Conservation (phyloP, 2,329 filamentous ascomycete genomes). For the Drechslerella dactyloides region DNA sequence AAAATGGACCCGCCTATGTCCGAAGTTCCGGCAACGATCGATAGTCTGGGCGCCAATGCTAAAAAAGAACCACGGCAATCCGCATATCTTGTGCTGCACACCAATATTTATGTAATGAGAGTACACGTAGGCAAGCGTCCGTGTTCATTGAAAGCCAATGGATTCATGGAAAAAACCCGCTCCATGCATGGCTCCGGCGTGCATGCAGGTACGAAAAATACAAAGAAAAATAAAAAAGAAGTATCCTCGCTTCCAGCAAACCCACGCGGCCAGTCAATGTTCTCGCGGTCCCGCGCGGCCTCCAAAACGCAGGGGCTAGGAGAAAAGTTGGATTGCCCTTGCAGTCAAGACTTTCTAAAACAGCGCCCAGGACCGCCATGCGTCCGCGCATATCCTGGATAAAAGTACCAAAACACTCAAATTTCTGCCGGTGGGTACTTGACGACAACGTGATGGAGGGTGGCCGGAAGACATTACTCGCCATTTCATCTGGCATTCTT, state of each 20-base stretch:
- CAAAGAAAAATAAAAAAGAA: background rate
- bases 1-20: too few species aligned
- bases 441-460: background rate
- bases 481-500: background rate
- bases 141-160: too few species aligned
- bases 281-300: conserved; percentile 37
- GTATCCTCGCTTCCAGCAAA: background rate
- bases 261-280: background rate
- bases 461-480: background rate
- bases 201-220: too few species aligned
- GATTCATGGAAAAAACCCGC: too few species aligned
- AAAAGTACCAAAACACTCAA: conserved; percentile 8
- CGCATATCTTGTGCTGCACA: too few species aligned
- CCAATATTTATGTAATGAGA: too few species aligned
- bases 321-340: conserved; percentile 18
- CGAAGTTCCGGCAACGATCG: too few species aligned
- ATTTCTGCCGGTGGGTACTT: background rate
- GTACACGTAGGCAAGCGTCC: too few species aligned
- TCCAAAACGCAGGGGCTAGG: conserved; percentile 50
- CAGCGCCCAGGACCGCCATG: conserved; percentile 32
- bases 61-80: too few species aligned
- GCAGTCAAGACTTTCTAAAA: conserved; percentile 36
- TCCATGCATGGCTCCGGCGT: too few species aligned
- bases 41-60: too few species aligned
- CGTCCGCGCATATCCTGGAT: conserved; percentile 1